Evolutionary conservation across 1,284 basidiomycete species (phyloP), one percentile per base, ranked within the genome.

Genomic region (Chalciporus piperatoides): DNA sequence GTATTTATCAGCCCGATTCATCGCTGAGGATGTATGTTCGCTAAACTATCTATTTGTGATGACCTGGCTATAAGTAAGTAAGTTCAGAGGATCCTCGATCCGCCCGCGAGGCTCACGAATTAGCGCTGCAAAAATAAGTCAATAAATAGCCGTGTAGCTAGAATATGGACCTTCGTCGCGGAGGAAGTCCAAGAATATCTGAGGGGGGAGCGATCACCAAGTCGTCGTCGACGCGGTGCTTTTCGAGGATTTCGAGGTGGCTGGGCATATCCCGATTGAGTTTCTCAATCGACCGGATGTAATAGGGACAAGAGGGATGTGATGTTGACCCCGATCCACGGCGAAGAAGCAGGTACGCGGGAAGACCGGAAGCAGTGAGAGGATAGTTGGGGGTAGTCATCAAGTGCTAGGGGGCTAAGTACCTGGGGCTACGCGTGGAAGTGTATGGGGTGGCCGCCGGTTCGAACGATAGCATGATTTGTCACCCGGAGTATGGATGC

Each of bases 261-360:
- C 45, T 46, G 46, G 44, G 45, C n/a, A 14, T 10, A 45, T 58
- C 40, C 62, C 51, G 39, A 46, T 50, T 49, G n/a, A n/a, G 32
- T 40, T 10, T 48, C 14, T 39, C 14, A 30, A 52, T 47, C 41
- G 19, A 11, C 12, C 50, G 48, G 50, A 8, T 8, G 35, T 40
- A 39, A 45, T 57, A 28, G 15, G 24, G 24, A 38, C 19, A 19
- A 19, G 19, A 46, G 27, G 59, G 64, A 25, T 50, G 55, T 40
- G 46, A 45, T n/a, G n/a, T 46, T 58, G 56, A 65, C 50, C 62
- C 65, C 63, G 63, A 67, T 58, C 64, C 63, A 65, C 57, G 59
- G 61, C 43, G 49, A 65, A 52, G 53, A 51, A 60, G 53, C 17
- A 49, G 27, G 39, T 33, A 55, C 50, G 60, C 62, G 64, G 64